Percentiles rank a stretch among this genome's conserved stretches.
Conservation (phyloP, 169 alveolate species). For the Perkinsus olseni region DNA sequence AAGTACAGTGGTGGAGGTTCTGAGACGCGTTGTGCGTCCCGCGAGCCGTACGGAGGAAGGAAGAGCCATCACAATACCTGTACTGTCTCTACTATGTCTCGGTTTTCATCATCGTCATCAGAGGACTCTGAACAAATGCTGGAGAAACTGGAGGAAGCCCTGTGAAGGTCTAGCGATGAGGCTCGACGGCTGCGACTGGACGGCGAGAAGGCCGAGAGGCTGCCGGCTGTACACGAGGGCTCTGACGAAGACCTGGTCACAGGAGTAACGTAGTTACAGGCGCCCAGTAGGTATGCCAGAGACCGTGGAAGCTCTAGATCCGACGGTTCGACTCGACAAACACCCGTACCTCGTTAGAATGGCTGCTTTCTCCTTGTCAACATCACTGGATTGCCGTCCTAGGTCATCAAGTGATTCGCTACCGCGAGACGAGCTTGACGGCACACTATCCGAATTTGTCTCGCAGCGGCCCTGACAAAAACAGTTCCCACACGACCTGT, state of each 20-base stretch:
- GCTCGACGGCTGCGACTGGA: not conserved
- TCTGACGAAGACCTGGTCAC: not conserved
- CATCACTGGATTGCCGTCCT: too few relatives aligned
- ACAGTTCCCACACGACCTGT: too few relatives aligned
- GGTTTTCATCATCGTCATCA: not conserved
- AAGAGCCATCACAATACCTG: not conserved
- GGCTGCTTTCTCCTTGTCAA: too few relatives aligned
- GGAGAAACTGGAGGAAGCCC: not conserved
- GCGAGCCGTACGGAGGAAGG: not conserved
- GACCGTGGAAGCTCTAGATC: too few relatives aligned
- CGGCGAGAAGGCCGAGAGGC: not conserved
- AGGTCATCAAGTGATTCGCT: too few relatives aligned
- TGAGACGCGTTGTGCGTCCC: not conserved
- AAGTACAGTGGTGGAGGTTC: not conserved
- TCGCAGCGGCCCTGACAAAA: too few relatives aligned
- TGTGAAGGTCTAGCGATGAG: not conserved
- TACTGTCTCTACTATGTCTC: not conserved
- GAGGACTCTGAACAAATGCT: not conserved
- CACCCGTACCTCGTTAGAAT: too few relatives aligned
- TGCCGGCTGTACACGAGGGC: not conserved
- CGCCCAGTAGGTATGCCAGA: too few relatives aligned
- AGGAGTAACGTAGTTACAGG: not conserved
- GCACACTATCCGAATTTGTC: too few relatives aligned
- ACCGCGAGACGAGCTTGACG: too few relatives aligned
- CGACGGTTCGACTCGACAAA: too few relatives aligned